These are phyloP conservation scores for Botryotinia globosa DNA, from an alignment of 2,329 filamentous ascomycete genomes.

Conservation along the genomic window DNA sequence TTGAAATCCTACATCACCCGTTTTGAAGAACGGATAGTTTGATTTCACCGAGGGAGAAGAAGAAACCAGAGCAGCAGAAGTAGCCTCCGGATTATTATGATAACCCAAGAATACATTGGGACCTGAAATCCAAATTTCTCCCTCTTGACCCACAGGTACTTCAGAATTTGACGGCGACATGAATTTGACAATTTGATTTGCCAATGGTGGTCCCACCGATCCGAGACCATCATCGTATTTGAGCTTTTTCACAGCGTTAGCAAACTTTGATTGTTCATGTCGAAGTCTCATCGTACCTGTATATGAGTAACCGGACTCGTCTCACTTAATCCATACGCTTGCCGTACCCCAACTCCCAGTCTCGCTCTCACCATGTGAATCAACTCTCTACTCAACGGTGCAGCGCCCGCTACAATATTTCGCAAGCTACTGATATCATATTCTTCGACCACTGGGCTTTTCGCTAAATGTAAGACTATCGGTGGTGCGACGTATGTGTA, in stretches of 20 bases:
- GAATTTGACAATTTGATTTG: slow-evolving; percentile 22
- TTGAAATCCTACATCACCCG: slow-evolving; percentile 77
- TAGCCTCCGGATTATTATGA: slow-evolving; percentile 61
- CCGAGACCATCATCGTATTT: slow-evolving; percentile 19
- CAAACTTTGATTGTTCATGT: neutral
- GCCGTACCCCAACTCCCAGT: slow-evolving; percentile 65
- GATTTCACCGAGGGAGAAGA: slow-evolving; percentile 62
- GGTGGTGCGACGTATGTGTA: slow-evolving; percentile 55
- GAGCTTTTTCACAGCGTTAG: slow-evolving; percentile 12
- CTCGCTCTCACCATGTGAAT: slow-evolving; percentile 70
- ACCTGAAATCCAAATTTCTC: slow-evolving; percentile 66
- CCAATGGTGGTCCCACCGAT: slow-evolving; percentile 15
- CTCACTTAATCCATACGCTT: slow-evolving; percentile 86
- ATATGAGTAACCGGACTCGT: slow-evolving; percentile 74
- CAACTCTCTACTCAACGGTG: slow-evolving; percentile 59
- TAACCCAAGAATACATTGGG: slow-evolving; percentile 59
- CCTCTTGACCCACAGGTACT: slow-evolving; percentile 51
- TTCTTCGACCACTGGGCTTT: slow-evolving; percentile 49
- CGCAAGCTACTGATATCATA: slow-evolving; percentile 53
- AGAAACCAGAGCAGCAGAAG: slow-evolving; percentile 49
- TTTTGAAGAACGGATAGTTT: slow-evolving; percentile 58
- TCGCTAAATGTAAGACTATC: slow-evolving; percentile 57
- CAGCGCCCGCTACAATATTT: slow-evolving; percentile 51
- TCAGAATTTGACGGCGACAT: slow-evolving; percentile 2
- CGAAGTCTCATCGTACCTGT: slow-evolving; percentile 36